These are phyloP conservation scores for Claviceps quebecensis DNA, from an alignment of 2,329 filamentous ascomycete species.

Conservation along the genomic window DNA sequence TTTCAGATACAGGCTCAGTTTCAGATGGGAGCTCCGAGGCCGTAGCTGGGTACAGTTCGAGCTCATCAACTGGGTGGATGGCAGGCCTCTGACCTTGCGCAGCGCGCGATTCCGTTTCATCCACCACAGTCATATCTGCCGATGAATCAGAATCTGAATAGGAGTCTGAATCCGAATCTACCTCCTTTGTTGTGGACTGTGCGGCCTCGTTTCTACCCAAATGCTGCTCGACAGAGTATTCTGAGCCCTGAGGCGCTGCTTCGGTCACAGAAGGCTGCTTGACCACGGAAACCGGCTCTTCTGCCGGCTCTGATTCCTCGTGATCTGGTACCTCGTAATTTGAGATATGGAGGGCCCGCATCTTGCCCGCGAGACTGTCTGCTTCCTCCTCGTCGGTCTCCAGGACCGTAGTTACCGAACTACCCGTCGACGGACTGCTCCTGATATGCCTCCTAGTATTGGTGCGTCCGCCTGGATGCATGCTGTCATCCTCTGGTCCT, in stretches of 20 bases:
- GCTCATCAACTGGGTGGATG: background rate
- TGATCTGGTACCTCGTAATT: conserved; percentile 34
- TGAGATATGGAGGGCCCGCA: conserved; percentile 34
- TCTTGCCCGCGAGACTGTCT: conserved; percentile 29
- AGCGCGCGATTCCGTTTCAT: conserved; percentile 1
- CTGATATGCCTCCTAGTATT: conserved; percentile 73
- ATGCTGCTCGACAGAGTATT: background rate
- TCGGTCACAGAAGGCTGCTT: conserved; percentile 18
- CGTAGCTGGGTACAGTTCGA: background rate
- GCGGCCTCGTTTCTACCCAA: background rate
- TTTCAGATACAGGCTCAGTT: background rate
- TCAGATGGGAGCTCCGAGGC: background rate
- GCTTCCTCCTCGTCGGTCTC: conserved; percentile 68
- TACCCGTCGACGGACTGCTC: conserved; percentile 67
- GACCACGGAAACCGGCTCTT: conserved; percentile 29
- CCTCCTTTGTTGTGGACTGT: background rate
- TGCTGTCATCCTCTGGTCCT: conserved; percentile 32
- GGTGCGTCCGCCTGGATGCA: conserved; percentile 40
- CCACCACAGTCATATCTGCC: conserved; percentile 3
- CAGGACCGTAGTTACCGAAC: conserved; percentile 65
- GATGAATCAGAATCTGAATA: background rate
- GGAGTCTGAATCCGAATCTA: background rate
- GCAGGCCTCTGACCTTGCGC: background rate
- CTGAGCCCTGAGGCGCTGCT: conserved; percentile 4
- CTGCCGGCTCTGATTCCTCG: conserved; percentile 24